Conservation (phyloP, 2,329 filamentous ascomycete genomes). For the Blastomyces parvus region DNA sequence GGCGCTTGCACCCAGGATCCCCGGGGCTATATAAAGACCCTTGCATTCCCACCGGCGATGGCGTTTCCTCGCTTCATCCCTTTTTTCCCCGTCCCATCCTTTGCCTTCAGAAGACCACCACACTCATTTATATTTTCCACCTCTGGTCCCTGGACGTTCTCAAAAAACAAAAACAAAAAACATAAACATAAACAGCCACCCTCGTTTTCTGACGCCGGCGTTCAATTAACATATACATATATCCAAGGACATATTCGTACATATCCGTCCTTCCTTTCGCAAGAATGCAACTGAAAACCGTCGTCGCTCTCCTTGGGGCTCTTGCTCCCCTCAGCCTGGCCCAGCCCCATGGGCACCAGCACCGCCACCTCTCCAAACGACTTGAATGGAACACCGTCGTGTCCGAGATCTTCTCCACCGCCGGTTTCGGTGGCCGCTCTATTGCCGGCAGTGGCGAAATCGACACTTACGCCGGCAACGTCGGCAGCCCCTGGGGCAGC, state of each 20-base stretch:
- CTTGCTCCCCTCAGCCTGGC: constrained; percentile 30
- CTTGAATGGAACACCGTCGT: constrained; percentile 21
- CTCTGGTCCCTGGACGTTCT: not conserved
- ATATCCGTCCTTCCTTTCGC: not conserved
- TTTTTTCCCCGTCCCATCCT: not conserved
- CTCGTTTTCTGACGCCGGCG: not conserved
- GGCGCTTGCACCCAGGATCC: not conserved
- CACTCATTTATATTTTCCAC: not conserved
- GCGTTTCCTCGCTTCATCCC: not conserved
- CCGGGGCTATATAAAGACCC: not conserved
- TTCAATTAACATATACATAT: not conserved
- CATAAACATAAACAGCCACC: not conserved
- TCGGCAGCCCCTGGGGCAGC: constrained; percentile 32
- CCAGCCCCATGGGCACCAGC: constrained; percentile 24
- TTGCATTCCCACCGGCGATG: not conserved
- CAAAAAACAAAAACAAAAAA: no score
- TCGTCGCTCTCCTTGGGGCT: constrained; percentile 28
- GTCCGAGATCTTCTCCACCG: constrained; percentile 19
- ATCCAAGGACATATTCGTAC: not conserved
- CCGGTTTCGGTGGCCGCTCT: constrained; percentile 27
- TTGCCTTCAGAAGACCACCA: not conserved
- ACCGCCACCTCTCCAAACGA: constrained; percentile 9
- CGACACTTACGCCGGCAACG: constrained; percentile 27
- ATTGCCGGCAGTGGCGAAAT: constrained; percentile 15
- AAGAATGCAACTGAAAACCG: constrained; percentile 34